phyloP scores from a whole-genome alignment of 331 rosid species.

The Rhamnella rubrinervis region DNA sequence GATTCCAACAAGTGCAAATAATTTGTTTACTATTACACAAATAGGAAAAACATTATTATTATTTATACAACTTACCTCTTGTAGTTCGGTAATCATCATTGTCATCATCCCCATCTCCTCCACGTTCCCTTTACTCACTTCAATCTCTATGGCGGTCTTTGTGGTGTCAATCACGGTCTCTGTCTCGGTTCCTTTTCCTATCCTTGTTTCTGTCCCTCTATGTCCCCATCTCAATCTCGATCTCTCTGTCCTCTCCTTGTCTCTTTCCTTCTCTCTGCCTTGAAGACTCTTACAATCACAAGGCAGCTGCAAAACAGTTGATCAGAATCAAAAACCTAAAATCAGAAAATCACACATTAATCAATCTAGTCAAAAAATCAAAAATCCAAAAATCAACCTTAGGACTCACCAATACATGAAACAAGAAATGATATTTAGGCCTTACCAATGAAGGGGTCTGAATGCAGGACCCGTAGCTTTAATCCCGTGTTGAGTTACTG shows the following conservation, averaged over 20 bases:
- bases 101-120: conserved; percentile 75
- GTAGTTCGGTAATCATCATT: conserved; percentile 63
- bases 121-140: conserved; percentile 70
- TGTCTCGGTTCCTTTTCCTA: conserved; percentile 55
- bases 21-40: too few species aligned
- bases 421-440: too few species aligned
- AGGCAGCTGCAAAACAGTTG: conserved; percentile 48
- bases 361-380: too few species aligned
- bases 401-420: too few species aligned
- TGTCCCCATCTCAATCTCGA: conserved; percentile 25
- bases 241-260: conserved; percentile 48
- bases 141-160: conserved; percentile 88
- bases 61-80: conserved; percentile 51
- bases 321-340: neutral
- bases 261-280: conserved; percentile 82
- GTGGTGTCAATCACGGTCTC: conserved; percentile 68
- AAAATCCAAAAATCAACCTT: too few species aligned
- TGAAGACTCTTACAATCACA: conserved; percentile 85
- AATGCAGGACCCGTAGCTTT: too few species aligned
- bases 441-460: too few species aligned
- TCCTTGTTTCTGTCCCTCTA: conserved; percentile 53
- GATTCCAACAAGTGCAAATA: too few species aligned
- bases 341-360: too few species aligned
- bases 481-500: too few species aligned
- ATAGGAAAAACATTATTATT: too few species aligned